A percentile compares a stretch with the other conserved stretches of the same genome.
Evolutionary conservation across 129 eudicot species (phyloP).

Genomic region (Centrapalus pauciflorus): DNA sequence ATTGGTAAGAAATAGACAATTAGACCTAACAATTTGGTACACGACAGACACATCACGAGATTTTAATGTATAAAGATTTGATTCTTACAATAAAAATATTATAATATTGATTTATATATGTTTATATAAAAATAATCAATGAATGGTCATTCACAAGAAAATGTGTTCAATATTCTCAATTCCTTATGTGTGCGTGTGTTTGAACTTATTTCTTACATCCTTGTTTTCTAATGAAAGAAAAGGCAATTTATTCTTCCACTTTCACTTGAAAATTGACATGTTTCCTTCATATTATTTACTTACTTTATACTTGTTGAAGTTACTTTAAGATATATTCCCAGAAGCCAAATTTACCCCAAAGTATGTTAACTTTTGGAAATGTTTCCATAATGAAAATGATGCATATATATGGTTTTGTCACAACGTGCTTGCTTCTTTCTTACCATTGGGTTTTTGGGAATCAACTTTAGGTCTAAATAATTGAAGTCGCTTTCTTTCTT

Average conservation of each 20-base stretch:
- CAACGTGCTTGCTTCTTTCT: constrained; percentile 20
- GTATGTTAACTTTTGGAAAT: constrained; percentile 8
- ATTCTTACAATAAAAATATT: no score
- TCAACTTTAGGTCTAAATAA: neutral
- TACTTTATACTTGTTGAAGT: constrained; percentile 2
- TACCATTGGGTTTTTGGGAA: constrained; percentile 3
- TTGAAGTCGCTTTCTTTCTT: constrained; percentile 9
- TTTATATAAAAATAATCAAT: no score
- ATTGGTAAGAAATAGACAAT: no score
- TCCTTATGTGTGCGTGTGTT: no score
- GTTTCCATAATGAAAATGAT: neutral
- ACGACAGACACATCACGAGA: no score
- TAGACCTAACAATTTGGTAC: no score
- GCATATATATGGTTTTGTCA: constrained; percentile 22
- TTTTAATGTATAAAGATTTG: no score
- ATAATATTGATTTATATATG: no score
- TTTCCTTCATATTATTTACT: neutral
- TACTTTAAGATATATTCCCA: constrained; percentile 25
- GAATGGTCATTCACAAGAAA: no score
- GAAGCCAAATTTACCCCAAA: neutral
- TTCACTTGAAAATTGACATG: constrained; percentile 4
- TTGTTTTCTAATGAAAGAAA: neutral
- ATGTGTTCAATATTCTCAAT: no score
- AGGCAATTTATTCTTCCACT: constrained; percentile 5
- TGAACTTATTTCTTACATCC: no score